Conservation (phyloP, 345 rosid genomes). For the Eucalyptus tenuipes region DNA sequence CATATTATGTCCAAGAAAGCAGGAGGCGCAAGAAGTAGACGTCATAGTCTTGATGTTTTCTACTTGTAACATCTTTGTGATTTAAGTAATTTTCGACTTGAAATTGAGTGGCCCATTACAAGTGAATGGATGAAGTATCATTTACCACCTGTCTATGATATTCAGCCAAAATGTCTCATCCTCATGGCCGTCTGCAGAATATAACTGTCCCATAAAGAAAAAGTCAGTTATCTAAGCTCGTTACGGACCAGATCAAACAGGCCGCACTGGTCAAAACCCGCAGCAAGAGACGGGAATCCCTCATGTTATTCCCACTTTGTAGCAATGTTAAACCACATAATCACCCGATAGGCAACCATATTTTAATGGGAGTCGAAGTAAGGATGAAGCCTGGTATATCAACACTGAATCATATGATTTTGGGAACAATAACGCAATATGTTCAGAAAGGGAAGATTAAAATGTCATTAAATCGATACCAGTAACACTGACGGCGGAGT, state of each 20-base stretch:
- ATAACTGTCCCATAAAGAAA: not conserved
- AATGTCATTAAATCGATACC: not conserved
- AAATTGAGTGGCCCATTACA: not conserved
- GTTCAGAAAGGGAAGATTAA: not conserved
- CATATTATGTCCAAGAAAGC: not conserved
- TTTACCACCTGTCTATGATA: not conserved
- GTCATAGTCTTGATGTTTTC: not conserved
- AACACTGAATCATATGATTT: not conserved
- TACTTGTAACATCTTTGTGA: not conserved
- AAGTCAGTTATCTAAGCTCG: not conserved
- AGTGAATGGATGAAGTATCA: not conserved
- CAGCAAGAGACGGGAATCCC: not conserved
- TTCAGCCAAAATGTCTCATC: not conserved
- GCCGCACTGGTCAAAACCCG: not conserved
- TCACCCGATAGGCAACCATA: not conserved
- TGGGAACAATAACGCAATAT: not conserved
- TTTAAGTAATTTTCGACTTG: not conserved
- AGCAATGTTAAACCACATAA: not conserved
- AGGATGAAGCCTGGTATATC: not conserved
- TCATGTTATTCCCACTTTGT: not conserved
- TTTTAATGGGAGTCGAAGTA: not conserved
- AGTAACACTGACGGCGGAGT: not conserved
- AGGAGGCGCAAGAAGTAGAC: not conserved
- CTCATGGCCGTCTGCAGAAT: not conserved
- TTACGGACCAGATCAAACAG: not conserved